Conservation (phyloP, 257 asterid genomes). For the Linderniella brevidens region DNA sequence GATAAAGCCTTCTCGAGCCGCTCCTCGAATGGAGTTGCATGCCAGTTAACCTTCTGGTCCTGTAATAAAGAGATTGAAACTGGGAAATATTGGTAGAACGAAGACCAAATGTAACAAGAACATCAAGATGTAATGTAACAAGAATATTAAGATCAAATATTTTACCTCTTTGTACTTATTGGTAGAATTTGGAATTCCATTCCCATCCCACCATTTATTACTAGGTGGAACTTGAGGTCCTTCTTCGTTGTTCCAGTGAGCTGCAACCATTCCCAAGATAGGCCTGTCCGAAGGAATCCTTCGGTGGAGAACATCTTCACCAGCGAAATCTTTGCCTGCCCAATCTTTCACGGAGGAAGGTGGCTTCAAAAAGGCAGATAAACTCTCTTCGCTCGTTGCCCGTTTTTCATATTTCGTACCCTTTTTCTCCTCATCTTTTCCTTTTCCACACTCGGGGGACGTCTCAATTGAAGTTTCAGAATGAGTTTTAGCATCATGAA, state of each 20-base stretch:
- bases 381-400: slow-evolving; percentile 12
- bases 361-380: slow-evolving; percentile 12
- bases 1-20: slow-evolving; percentile 91
- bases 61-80: slow-evolving; percentile 9
- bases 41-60: slow-evolving; percentile 93
- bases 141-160: background rate
- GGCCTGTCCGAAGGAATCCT: slow-evolving; percentile 68
- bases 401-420: slow-evolving; percentile 3
- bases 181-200: slow-evolving; percentile 94
- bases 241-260: slow-evolving; percentile 83
- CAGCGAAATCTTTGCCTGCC: slow-evolving; percentile 12
- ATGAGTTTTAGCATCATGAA: background rate
- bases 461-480: background rate
- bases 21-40: slow-evolving; percentile 92
- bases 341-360: slow-evolving; percentile 12
- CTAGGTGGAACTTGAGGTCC: slow-evolving; percentile 36
- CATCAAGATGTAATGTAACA: background rate
- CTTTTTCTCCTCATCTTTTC: too few species aligned
- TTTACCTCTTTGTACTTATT: slow-evolving; percentile 89
- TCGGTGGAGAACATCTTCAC: slow-evolving; percentile 14
- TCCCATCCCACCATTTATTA: slow-evolving; percentile 84
- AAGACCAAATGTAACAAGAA: background rate
- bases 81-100: background rate
- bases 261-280: slow-evolving; percentile 83
- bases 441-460: too few species aligned